These are phyloP conservation scores for Speleostelium caveatum DNA, from an alignment of 78 protist species.

Conservation along the genomic window DNA sequence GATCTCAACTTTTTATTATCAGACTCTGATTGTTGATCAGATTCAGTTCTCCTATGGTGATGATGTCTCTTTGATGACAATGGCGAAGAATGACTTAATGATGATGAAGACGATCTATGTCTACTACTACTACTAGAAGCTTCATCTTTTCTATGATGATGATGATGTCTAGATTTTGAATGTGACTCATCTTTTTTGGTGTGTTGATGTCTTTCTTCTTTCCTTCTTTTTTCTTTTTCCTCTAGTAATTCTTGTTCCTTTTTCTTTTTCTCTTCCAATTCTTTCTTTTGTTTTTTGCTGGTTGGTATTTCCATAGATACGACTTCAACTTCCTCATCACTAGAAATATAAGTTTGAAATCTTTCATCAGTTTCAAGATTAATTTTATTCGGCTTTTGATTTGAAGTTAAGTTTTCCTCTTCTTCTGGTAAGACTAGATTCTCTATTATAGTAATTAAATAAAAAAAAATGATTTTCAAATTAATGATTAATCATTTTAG, in stretches of 20 bases:
- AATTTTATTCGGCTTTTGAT: too few species aligned
- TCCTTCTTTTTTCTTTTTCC: background rate
- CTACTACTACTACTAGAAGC: background rate
- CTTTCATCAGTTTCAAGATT: too few species aligned
- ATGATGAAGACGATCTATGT: background rate
- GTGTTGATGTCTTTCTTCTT: background rate
- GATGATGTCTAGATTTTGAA: background rate
- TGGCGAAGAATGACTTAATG: too few species aligned
- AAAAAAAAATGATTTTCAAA: conserved; percentile 12
- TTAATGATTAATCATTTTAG: background rate
- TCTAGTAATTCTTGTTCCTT: background rate
- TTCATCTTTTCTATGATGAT: background rate
- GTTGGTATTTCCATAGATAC: background rate
- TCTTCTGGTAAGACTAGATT: background rate
- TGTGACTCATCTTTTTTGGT: background rate
- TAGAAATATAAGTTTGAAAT: too few species aligned
- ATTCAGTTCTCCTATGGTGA: background rate
- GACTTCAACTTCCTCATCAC: too few species aligned
- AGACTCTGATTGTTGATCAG: background rate
- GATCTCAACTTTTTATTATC: background rate
- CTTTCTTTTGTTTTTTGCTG: background rate
- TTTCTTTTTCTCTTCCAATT: conserved; percentile 4
- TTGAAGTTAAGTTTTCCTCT: background rate
- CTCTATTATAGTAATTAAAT: conserved; percentile 8
- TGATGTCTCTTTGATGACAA: background rate